Percentiles rank a stretch among this genome's conserved stretches.
These are phyloP conservation scores for Pyrenopolyporus hunteri DNA, from an alignment of 495 filamentous ascomycete species.

Conservation along the genomic window DNA sequence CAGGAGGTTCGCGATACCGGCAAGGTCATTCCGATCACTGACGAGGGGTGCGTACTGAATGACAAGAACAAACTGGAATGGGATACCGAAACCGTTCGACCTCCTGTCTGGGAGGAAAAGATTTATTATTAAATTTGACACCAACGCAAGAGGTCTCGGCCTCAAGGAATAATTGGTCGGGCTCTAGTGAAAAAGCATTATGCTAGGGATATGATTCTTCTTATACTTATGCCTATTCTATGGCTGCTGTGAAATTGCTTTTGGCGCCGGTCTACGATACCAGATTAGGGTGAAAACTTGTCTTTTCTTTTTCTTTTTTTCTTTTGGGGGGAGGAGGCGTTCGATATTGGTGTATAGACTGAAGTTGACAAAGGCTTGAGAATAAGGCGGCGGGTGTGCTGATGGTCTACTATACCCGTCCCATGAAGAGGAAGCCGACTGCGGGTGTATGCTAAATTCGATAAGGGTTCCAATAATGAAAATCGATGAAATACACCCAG, in stretches of 20 bases:
- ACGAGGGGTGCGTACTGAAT: conserved; percentile 81
- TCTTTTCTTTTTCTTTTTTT: background rate
- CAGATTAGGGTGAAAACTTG: background rate
- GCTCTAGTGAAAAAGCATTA: background rate
- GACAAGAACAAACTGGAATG: conserved; percentile 81
- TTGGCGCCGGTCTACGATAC: conserved; percentile 8
- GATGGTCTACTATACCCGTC: conserved; percentile 31
- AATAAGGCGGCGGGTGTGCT: conserved; percentile 10
- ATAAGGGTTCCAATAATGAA: conserved; percentile 13
- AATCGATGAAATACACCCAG: too few relatives aligned
- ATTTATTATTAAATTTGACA: conserved; percentile 51
- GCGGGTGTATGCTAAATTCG: conserved; percentile 16
- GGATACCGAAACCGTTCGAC: conserved; percentile 71
- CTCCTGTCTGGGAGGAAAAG: conserved; percentile 83
- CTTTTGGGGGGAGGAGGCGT: too few relatives aligned
- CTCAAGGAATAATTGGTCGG: background rate
- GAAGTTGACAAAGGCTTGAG: conserved; percentile 15
- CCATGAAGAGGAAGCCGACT: conserved; percentile 12
- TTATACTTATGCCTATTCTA: background rate
- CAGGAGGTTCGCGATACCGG: conserved; percentile 77
- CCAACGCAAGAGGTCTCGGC: conserved; percentile 1
- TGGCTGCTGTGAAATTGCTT: background rate
- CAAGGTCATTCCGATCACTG: conserved; percentile 77
- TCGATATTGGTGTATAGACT: background rate
- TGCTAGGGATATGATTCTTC: background rate